phyloP scores from a whole-genome alignment of 768 basidiomycete genomes.

The Dictyophora rubrovolvata region DNA sequence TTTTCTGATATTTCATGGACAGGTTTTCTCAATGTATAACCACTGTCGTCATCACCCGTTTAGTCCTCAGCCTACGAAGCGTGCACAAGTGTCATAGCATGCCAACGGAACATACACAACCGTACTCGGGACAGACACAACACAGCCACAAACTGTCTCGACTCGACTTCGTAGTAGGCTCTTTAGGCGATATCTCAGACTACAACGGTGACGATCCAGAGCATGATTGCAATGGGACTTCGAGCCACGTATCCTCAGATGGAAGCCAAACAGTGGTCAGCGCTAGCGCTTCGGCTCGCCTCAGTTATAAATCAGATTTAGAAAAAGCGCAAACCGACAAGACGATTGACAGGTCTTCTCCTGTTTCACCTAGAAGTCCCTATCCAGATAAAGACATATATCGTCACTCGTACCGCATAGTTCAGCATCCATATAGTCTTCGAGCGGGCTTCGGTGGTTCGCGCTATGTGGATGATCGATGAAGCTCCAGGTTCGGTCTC shows the following conservation, averaged over 20 bases:
- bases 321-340: too few relatives aligned
- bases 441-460: too few relatives aligned
- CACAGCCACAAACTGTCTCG: background rate
- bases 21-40: constrained; percentile 22
- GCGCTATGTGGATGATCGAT: too few relatives aligned
- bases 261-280: background rate
- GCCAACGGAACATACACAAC: background rate
- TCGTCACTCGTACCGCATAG: background rate
- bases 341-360: too few relatives aligned
- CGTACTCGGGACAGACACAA: background rate
- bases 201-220: background rate
- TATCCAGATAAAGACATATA: background rate
- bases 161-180: background rate
- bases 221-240: background rate
- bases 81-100: background rate
- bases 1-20: background rate
- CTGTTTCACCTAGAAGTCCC: background rate
- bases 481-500: too few relatives aligned
- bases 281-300: background rate
- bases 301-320: too few relatives aligned
- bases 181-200: background rate
- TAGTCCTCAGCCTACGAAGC: constrained; percentile 22
- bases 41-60: constrained; percentile 21
- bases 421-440: background rate
- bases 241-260: background rate